A percentile compares a stretch with the other conserved stretches of the same genome.
Evolutionary conservation across 2,329 filamentous ascomycete species (phyloP).

Genomic region (Venturia effusa): DNA sequence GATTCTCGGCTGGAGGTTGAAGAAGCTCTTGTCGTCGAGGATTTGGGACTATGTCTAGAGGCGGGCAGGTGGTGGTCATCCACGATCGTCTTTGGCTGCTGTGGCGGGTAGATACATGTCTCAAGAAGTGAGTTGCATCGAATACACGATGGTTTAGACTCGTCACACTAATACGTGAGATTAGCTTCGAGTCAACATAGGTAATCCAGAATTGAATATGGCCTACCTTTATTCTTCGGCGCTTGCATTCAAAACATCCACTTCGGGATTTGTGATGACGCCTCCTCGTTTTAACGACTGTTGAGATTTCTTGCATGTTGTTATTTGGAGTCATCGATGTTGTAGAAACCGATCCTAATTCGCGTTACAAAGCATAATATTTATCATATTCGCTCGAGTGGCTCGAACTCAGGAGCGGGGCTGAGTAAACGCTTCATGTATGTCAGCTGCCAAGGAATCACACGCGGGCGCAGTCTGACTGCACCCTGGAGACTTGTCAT

Average conservation of each 20-base stretch:
- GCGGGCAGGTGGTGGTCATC: not conserved
- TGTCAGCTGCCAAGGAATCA: not conserved
- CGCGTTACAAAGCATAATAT: not conserved
- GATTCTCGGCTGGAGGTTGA: not conserved
- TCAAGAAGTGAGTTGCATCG: constrained; percentile 11
- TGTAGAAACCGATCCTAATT: not conserved
- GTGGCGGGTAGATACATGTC: constrained; percentile 12
- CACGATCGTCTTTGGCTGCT: not conserved
- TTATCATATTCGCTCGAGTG: not conserved
- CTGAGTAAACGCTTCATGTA: not conserved
- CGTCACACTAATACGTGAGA: constrained; percentile 11
- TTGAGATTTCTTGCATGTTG: not conserved
- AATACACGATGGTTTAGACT: constrained; percentile 13
- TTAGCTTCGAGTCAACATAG: not conserved
- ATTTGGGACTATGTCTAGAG: not conserved
- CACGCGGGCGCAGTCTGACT: not conserved
- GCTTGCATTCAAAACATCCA: constrained; percentile 14
- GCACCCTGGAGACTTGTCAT: not conserved
- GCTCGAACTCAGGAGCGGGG: not conserved
- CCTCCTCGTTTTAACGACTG: not conserved
- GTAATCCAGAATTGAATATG: not conserved
- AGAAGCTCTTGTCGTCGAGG: not conserved
- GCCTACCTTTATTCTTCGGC: constrained; percentile 13
- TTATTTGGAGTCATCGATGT: not conserved
- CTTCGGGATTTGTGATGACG: constrained; percentile 12